A percentile compares a stretch with the other conserved stretches of the same genome.
These are phyloP conservation scores for Nicotiana noctiflora DNA, from an alignment of 257 asterid genomes.

Conservation along the genomic window DNA sequence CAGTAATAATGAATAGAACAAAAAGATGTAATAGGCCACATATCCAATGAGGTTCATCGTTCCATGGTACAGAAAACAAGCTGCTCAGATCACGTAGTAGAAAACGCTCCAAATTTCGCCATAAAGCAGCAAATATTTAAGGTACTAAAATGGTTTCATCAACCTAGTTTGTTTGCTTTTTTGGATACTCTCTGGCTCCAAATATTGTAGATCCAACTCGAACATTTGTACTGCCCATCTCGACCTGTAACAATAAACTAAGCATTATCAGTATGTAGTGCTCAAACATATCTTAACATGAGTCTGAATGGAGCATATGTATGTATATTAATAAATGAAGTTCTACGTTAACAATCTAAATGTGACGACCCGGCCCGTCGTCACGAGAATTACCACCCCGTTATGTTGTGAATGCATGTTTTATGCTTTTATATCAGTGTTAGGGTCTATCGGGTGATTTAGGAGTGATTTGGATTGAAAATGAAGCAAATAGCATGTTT, in stretches of 20 bases:
- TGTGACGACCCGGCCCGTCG: no score
- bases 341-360: neutral
- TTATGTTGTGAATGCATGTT: no score
- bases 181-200: slow-evolving; percentile 84
- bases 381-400: no score
- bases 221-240: slow-evolving; percentile 93
- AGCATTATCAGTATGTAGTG: neutral
- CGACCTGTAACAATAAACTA: slow-evolving; percentile 54
- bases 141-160: neutral
- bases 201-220: slow-evolving; percentile 96
- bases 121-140: neutral
- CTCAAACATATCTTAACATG: neutral
- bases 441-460: no score
- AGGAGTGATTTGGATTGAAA: no score
- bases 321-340: neutral
- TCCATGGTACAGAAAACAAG: neutral
- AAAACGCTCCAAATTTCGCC: neutral
- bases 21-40: neutral
- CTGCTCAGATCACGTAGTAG: neutral
- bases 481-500: no score
- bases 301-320: neutral
- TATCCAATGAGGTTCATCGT: neutral
- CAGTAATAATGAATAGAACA: neutral
- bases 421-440: no score
- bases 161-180: slow-evolving; percentile 29